phyloP scores from a whole-genome alignment of 768 basidiomycete species.

The Rossbeevera mucosa region DNA sequence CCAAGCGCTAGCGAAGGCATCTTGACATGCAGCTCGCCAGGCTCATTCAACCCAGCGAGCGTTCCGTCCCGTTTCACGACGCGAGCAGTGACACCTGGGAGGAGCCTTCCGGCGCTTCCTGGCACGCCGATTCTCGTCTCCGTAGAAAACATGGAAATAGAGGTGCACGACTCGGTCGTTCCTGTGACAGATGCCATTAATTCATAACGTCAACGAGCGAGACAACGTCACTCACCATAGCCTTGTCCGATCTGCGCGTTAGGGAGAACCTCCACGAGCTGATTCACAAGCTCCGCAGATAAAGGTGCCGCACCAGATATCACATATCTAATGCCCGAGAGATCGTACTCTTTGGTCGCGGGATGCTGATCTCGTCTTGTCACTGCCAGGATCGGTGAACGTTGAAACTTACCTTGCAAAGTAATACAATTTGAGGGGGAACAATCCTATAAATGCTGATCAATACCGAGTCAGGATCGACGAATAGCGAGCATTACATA shows the following conservation, averaged over 20 bases:
- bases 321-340: conserved; percentile 48
- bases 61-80: conserved; percentile 57
- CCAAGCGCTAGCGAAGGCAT: conserved; percentile 37
- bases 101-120: conserved; percentile 45
- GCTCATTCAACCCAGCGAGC: conserved; percentile 49
- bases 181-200: conserved; percentile 34
- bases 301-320: conserved; percentile 63
- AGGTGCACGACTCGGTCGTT: conserved; percentile 61
- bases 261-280: conserved; percentile 45
- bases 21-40: conserved; percentile 55
- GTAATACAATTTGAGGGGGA: conserved; percentile 59
- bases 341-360: conserved; percentile 44
- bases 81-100: conserved; percentile 53
- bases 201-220: neutral
- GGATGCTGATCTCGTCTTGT: conserved; percentile 40
- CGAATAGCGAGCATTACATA: conserved; percentile 33
- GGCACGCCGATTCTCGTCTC: conserved; percentile 45
- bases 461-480: neutral
- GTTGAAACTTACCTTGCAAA: conserved; percentile 54
- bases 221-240: conserved; percentile 39
- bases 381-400: neutral
- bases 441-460: conserved; percentile 42
- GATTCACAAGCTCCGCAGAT: conserved; percentile 48
- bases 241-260: conserved; percentile 63
- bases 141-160: conserved; percentile 46